Conservation (phyloP, 2,329 filamentous ascomycete species). For the Neofusicoccum kwambonambiense region DNA sequence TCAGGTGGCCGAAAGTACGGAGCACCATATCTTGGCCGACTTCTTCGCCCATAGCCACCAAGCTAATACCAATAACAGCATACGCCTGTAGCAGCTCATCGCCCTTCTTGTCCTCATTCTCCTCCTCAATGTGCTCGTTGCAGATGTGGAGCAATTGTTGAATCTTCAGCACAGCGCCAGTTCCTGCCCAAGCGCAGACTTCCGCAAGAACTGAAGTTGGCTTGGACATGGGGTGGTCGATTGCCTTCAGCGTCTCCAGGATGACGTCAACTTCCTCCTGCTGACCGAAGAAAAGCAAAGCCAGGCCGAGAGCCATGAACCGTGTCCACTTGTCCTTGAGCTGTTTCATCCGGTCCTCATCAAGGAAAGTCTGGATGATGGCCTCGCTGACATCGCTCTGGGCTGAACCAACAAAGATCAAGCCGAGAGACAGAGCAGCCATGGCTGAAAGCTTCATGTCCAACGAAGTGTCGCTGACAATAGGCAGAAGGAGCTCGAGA, state of each 20-base stretch:
- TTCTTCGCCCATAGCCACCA: conserved; percentile 98
- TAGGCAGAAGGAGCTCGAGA: conserved; percentile 79
- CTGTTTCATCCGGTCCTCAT: conserved; percentile 86
- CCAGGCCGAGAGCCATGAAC: conserved; percentile 91
- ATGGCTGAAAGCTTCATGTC: conserved; percentile 97
- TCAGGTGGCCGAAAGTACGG: conserved; percentile 93
- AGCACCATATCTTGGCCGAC: conserved; percentile 99
- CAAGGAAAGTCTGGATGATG: conserved; percentile 87
- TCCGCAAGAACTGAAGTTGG: conserved; percentile 92
- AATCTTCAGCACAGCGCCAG: conserved; percentile 93
- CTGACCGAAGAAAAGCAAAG: conserved; percentile 89
- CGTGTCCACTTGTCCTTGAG: conserved; percentile 98
- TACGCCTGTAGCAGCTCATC: conserved; percentile 96
- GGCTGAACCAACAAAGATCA: conserved; percentile 90
- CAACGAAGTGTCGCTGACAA: conserved; percentile 77
- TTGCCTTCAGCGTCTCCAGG: conserved; percentile 91
- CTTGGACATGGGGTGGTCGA: conserved; percentile 95
- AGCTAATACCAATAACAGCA: conserved; percentile 86
- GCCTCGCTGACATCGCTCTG: conserved; percentile 88
- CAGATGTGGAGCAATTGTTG: conserved; percentile 97
- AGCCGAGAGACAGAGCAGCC: conserved; percentile 85
- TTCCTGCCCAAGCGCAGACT: conserved; percentile 97
- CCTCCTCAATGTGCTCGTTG: conserved; percentile 94
- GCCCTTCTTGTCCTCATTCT: conserved; percentile 84
- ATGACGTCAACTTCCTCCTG: conserved; percentile 99